Conservation (phyloP, 495 filamentous ascomycete species). For the Sphaerosporella brunnea region DNA sequence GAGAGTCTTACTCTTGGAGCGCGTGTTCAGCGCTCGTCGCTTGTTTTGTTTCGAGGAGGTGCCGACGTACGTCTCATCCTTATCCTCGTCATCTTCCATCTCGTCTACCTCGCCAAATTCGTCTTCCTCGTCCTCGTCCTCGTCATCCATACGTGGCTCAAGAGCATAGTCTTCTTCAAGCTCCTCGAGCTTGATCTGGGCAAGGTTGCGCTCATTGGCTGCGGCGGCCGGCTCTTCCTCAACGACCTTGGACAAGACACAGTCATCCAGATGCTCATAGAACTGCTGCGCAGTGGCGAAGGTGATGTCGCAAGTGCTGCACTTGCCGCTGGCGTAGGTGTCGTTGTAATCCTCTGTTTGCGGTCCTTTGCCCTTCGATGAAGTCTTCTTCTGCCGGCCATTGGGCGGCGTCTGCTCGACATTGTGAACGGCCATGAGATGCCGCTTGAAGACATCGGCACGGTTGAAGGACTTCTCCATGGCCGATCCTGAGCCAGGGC, state of each 20-base stretch:
- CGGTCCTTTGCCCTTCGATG: slow-evolving; percentile 30
- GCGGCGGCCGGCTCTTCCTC: slow-evolving; percentile 91
- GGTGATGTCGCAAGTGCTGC: slow-evolving; percentile 79
- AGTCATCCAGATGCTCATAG: slow-evolving; percentile 98
- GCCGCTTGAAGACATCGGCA: slow-evolving; percentile 96
- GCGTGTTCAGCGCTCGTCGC: slow-evolving; percentile 23
- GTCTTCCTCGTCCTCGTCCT: slow-evolving; percentile 33
- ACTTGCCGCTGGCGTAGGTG: slow-evolving; percentile 58
- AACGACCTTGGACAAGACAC: slow-evolving; percentile 90
- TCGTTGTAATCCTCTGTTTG: slow-evolving; percentile 16
- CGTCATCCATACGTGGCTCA: slow-evolving; percentile 43
- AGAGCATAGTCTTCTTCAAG: slow-evolving; percentile 53
- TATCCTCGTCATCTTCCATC: slow-evolving; percentile 45
- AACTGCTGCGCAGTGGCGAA: slow-evolving; percentile 95
- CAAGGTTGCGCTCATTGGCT: slow-evolving; percentile 75
- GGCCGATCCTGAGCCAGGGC: slow-evolving; percentile 74
- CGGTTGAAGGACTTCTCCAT: slow-evolving; percentile 98
- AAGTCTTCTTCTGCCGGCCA: slow-evolving; percentile 72
- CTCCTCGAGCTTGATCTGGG: slow-evolving; percentile 24
- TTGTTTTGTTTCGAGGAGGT: slow-evolving; percentile 26
- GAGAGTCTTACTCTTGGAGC: slow-evolving; percentile 21
- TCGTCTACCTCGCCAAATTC: slow-evolving; percentile 40
- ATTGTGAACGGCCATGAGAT: slow-evolving; percentile 80
- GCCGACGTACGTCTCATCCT: slow-evolving; percentile 42
- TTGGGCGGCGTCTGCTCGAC: slow-evolving; percentile 95